Base-by-base conservation (phyloP, 495 filamentous ascomycete genomes). In the Podospora sp. region DNA sequence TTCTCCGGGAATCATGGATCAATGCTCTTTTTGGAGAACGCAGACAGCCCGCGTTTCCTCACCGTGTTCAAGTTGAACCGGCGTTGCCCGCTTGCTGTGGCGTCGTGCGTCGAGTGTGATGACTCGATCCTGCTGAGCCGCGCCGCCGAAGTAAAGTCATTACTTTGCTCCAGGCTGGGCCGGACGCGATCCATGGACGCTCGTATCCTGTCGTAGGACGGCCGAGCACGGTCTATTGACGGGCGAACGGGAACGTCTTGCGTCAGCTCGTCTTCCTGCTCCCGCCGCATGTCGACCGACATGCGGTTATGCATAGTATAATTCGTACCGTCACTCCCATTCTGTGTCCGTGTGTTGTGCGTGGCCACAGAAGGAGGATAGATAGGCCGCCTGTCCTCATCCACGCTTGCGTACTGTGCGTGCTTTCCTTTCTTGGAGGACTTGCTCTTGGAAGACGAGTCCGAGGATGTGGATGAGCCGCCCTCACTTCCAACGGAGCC, bases 291-390 rank as follows among this genome's bases (percentile, higher is more conserved):
- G 67, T 65, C 80, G 71, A 77, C 69, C 78, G 81, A 87, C 63
- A 83, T 77, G 69, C 86, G 87, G 77, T 88, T 85, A 50, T 88
- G 74, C 69, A 73, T 85, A 14, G 92, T 96, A 73, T 95, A 96
- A 64, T 93, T 94, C 16, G 94, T 97, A 29, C 93, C 93, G 78
- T 97, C 93, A 78, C 93, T 97, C 63, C 92, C 92, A 70, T 92
- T 97, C 69, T 95, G 91, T 72, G 91, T 94, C 64, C 89, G 90
- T 63, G 89, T 85, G 71, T 94, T 92, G 72, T 93, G 89, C 21
- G 93, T 92, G 63, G 89, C 91, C 60, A 88, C 85, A 20, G 94
- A 95, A 14, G 95, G 92, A 24, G 95, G 91, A 76, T 97, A 97
- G 71, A 97, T 96, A 24, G 92, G 92, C 71, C 91, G 86, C 74